Conservation (phyloP, 176 grass and related monocot species). For the Stipa capillata region DNA sequence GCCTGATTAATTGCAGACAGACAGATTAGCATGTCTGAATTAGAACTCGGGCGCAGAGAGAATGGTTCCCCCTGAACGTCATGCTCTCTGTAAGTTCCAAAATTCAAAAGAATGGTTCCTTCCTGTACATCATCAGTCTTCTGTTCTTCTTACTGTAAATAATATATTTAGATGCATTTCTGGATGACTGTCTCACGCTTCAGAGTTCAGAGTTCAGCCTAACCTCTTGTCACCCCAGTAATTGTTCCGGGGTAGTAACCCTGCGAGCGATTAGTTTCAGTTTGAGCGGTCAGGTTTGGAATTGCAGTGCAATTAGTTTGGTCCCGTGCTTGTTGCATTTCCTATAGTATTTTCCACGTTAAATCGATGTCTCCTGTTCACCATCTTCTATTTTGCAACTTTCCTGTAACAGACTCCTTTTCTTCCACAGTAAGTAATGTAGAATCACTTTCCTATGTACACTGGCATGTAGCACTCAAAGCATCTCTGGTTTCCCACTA, state of each 20-base stretch:
- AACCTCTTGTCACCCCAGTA: not conserved
- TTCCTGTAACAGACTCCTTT: no score
- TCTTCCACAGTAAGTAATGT: slow-evolving; percentile 4
- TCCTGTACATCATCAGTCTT: not conserved
- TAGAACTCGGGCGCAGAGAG: not conserved
- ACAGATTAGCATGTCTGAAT: not conserved
- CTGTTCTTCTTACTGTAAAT: not conserved
- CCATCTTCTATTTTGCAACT: not conserved
- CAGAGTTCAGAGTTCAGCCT: not conserved
- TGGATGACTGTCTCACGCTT: not conserved
- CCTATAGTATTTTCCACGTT: no score
- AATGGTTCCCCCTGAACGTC: no score
- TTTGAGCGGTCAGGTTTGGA: not conserved
- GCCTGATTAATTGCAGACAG: slow-evolving; percentile 3
- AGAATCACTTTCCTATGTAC: not conserved
- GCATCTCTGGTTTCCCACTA: no score
- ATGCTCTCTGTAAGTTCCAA: not conserved
- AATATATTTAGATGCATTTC: not conserved
- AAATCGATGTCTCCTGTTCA: no score
- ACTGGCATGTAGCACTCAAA: not conserved
- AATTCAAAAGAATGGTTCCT: not conserved
- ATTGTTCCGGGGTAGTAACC: not conserved
- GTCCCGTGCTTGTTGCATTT: not conserved
- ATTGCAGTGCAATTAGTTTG: not conserved
- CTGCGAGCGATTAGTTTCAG: no score